Evolutionary conservation across 2,329 filamentous ascomycete species (phyloP).

Genomic region (Fusarium sacchari): DNA sequence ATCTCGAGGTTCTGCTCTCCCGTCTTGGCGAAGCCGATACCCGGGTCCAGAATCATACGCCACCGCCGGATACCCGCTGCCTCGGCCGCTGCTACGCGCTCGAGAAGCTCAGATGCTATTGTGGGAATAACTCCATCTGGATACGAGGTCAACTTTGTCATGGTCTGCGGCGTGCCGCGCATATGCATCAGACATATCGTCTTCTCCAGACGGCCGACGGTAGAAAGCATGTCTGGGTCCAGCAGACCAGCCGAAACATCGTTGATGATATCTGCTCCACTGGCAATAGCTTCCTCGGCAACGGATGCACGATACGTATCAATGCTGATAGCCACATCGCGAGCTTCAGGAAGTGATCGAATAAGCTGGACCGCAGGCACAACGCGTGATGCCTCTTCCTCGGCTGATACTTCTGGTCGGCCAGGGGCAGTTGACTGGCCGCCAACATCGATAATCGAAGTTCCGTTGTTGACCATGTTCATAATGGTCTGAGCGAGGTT

Average conservation of each 20-base stretch:
- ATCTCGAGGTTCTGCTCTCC: constrained; percentile 83
- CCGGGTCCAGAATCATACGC: constrained; percentile 95
- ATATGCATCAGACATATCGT: constrained; percentile 92
- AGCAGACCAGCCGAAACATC: constrained; percentile 87
- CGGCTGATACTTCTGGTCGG: constrained; percentile 71
- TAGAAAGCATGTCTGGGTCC: constrained; percentile 83
- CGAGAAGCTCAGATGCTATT: constrained; percentile 74
- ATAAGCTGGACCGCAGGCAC: constrained; percentile 82
- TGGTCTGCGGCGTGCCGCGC: constrained; percentile 86
- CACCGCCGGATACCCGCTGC: constrained; percentile 86
- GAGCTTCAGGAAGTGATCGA: constrained; percentile 70
- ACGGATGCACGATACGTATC: constrained; percentile 93
- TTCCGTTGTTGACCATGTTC: constrained; percentile 73
- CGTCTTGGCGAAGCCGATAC: constrained; percentile 92
- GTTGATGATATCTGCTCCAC: constrained; percentile 93
- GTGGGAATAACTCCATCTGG: constrained; percentile 72
- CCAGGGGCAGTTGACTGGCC: constrained; percentile 91
- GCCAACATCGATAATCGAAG: constrained; percentile 89
- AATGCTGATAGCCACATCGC: constrained; percentile 79
- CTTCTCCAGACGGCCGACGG: constrained; percentile 79
- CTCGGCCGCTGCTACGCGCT: constrained; percentile 78
- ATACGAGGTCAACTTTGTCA: constrained; percentile 77
- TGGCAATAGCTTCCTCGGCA: constrained; percentile 77
- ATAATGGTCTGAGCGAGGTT: constrained; percentile 69
- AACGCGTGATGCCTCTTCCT: constrained; percentile 81